Conservation (phyloP, 495 filamentous ascomycete species). For the Daldinia caldariorum region DNA sequence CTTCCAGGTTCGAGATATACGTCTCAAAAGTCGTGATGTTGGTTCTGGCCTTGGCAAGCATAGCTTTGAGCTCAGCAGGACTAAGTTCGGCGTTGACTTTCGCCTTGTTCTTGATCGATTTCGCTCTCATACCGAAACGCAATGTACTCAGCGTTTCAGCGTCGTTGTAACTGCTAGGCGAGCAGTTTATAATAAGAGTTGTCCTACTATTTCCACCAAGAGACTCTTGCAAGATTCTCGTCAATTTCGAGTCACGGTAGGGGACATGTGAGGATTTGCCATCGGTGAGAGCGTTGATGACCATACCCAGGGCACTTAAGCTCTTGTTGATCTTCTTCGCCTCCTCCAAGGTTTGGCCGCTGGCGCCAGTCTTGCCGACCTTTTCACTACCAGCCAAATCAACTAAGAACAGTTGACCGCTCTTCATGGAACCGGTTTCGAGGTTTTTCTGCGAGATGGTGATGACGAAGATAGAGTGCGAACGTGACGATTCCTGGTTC, state of each 20-base stretch:
- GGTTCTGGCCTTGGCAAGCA: slow-evolving; percentile 88
- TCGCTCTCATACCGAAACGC: slow-evolving; percentile 94
- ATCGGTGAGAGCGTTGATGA: slow-evolving; percentile 97
- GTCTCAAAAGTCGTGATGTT: slow-evolving; percentile 88
- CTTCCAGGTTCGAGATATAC: slow-evolving; percentile 85
- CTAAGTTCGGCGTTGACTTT: slow-evolving; percentile 99
- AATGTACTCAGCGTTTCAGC: slow-evolving; percentile 93
- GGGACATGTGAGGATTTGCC: slow-evolving; percentile 98
- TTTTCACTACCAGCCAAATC: slow-evolving; percentile 98
- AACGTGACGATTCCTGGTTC: slow-evolving; percentile 98
- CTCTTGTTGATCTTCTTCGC: slow-evolving; percentile 99
- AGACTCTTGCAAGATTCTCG: slow-evolving; percentile 94
- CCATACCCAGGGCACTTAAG: slow-evolving; percentile 96
- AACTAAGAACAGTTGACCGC: slow-evolving; percentile 94
- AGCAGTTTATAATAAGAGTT: slow-evolving; percentile 98
- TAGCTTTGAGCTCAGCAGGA: slow-evolving; percentile 88
- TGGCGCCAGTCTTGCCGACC: slow-evolving; percentile 97
- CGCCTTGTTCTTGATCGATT: slow-evolving; percentile 99
- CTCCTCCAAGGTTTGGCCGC: slow-evolving; percentile 96
- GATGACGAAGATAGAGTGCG: slow-evolving; percentile 98
- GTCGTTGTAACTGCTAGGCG: slow-evolving; percentile 97
- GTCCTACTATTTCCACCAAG: slow-evolving; percentile 97
- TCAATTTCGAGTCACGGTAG: slow-evolving; percentile 98
- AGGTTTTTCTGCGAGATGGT: slow-evolving; percentile 98
- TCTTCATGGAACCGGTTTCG: slow-evolving; percentile 95